phyloP scores from a whole-genome alignment of 2,329 filamentous ascomycete species.

The Scytalidium lignicola region DNA sequence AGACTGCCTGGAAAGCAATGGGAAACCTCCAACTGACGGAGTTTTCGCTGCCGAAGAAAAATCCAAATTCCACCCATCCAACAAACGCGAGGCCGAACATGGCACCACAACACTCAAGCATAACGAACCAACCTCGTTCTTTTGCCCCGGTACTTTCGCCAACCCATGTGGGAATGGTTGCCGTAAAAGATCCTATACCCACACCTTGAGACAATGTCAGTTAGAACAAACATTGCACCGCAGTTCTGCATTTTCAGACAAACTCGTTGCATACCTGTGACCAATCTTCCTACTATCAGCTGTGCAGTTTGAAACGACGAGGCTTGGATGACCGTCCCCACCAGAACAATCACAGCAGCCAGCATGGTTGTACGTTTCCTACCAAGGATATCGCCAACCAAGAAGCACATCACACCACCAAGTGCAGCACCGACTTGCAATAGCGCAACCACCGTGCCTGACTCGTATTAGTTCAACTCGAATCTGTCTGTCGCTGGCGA shows the following conservation, averaged over 20 bases:
- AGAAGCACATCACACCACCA: conserved; percentile 32
- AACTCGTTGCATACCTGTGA: too few species aligned
- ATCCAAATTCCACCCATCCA: conserved; percentile 54
- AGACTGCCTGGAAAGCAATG: conserved; percentile 25
- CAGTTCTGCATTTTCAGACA: too few species aligned
- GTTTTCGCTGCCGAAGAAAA: conserved; percentile 40
- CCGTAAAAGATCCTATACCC: conserved; percentile 30
- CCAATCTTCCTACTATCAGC: conserved; percentile 36
- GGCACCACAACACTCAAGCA: conserved; percentile 39
- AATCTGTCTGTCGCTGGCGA: too few species aligned
- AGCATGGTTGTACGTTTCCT: conserved; percentile 36
- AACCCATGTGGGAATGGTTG: conserved; percentile 23
- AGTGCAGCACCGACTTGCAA: conserved; percentile 31
- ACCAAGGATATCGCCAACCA: conserved; percentile 34
- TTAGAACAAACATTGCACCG: too few species aligned
- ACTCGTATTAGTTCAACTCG: too few species aligned
- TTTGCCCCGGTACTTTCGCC: conserved; percentile 2
- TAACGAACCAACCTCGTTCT: conserved; percentile 2
- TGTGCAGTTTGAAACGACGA: conserved; percentile 35
- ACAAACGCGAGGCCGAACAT: conserved; percentile 49
- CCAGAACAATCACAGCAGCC: conserved; percentile 33
- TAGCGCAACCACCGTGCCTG: too few species aligned
- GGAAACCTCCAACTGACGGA: conserved; percentile 32
- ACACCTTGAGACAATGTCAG: too few species aligned
- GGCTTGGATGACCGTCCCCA: conserved; percentile 38